A percentile compares a stretch with the other conserved stretches of the same genome.
These are phyloP conservation scores for Polygonum aviculare DNA, from an alignment of 148 eudicot species.

Conservation along the genomic window DNA sequence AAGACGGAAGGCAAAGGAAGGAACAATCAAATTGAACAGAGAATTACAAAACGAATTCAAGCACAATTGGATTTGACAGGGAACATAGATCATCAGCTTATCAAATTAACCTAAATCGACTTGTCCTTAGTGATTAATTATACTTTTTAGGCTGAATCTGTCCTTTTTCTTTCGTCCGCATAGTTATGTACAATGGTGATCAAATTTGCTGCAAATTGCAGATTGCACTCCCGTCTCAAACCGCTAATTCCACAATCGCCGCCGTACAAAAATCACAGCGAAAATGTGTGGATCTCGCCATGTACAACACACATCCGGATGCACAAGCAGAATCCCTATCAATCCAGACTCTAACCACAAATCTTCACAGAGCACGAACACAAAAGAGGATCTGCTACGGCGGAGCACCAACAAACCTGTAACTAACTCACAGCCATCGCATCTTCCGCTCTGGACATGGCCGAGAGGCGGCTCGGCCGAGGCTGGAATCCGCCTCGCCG, in stretches of 20 bases:
- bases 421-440: not conserved
- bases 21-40: conserved; percentile 1
- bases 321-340: not conserved
- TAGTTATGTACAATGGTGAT: not conserved
- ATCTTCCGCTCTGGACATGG: conserved; percentile 31
- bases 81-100: not conserved
- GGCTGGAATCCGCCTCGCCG: conserved; percentile 47
- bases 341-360: not conserved
- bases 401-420: conserved; percentile 2
- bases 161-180: not conserved
- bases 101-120: not conserved
- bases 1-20: not conserved
- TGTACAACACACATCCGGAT: conserved; percentile 2
- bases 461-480: conserved; percentile 50
- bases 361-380: not conserved
- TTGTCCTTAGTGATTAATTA: not conserved
- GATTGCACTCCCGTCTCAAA: conserved; percentile 4
- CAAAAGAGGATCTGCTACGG: not conserved
- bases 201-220: not conserved
- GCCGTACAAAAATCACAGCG: conserved; percentile 9
- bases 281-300: conserved; percentile 10
- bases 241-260: conserved; percentile 4
- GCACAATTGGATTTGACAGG: not conserved
- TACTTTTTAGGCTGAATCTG: not conserved
- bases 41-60: not conserved